phyloP scores from a whole-genome alignment of 495 filamentous ascomycete species.

The Lasiosphaeriaceae sp. region DNA sequence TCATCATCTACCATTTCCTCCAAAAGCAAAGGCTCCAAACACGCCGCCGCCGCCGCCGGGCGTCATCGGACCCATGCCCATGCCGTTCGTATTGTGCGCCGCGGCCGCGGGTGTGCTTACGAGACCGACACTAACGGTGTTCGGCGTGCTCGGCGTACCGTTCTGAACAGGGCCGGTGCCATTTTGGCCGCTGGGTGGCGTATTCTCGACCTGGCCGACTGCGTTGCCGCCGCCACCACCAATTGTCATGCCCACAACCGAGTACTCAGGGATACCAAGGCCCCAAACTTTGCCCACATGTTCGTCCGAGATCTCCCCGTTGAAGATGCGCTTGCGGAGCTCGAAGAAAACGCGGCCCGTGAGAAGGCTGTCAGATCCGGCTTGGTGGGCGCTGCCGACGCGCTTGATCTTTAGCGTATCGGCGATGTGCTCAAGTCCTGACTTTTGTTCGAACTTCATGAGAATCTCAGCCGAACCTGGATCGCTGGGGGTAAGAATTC shows the following conservation, averaged over 20 bases:
- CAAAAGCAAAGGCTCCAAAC: slow-evolving; percentile 54
- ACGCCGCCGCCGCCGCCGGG: slow-evolving; percentile 66
- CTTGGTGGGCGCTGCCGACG: slow-evolving; percentile 80
- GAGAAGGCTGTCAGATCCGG: slow-evolving; percentile 84
- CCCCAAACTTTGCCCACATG: slow-evolving; percentile 88
- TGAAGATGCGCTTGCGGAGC: slow-evolving; percentile 78
- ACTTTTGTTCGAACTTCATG: slow-evolving; percentile 75
- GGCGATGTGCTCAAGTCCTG: slow-evolving; percentile 86
- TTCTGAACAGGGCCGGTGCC: slow-evolving; percentile 43
- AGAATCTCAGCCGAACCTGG: slow-evolving; percentile 63
- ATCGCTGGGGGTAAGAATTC: slow-evolving; percentile 62
- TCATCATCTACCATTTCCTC: slow-evolving; percentile 17
- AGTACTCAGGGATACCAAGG: slow-evolving; percentile 57
- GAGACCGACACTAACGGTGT: slow-evolving; percentile 48
- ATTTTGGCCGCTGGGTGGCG: slow-evolving; percentile 25
- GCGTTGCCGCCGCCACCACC: slow-evolving; percentile 22
- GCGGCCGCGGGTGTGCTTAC: slow-evolving; percentile 59
- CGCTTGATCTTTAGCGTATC: slow-evolving; percentile 87
- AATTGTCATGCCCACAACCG: slow-evolving; percentile 39
- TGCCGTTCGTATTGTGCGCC: slow-evolving; percentile 48
- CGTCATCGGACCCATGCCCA: slow-evolving; percentile 59
- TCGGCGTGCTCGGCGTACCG: slow-evolving; percentile 70
- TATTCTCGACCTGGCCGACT: slow-evolving; percentile 30
- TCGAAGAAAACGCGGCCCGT: slow-evolving; percentile 93
- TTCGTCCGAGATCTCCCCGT: slow-evolving; percentile 70